Conservation (phyloP, 2,329 filamentous ascomycete genomes). For the Rhinocladiella similis region DNA sequence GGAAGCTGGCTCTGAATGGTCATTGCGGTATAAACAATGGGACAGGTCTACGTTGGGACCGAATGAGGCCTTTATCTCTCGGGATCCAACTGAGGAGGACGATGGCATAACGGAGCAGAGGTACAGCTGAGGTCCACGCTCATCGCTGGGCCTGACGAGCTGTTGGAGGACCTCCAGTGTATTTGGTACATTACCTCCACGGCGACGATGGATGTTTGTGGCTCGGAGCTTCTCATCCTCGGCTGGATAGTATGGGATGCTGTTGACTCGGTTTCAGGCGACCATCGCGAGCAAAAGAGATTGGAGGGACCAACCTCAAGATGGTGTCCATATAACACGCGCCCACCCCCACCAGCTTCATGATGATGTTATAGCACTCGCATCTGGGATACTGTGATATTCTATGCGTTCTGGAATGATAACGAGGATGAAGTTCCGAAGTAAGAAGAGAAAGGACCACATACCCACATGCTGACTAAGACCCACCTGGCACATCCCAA, state of each 20-base stretch:
- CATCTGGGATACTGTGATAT: neutral
- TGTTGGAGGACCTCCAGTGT: slow-evolving; percentile 70
- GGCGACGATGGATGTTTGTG: slow-evolving; percentile 56
- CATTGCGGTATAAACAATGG: slow-evolving; percentile 61
- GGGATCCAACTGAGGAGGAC: slow-evolving; percentile 51
- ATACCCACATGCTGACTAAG: too few species aligned
- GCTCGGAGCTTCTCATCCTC: slow-evolving; percentile 75
- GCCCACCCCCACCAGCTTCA: slow-evolving; percentile 58
- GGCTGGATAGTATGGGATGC: slow-evolving; percentile 21
- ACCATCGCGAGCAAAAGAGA: slow-evolving; percentile 52
- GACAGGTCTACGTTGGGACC: slow-evolving; percentile 50
- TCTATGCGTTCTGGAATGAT: too few species aligned
- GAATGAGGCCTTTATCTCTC: slow-evolving; percentile 58
- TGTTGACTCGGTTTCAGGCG: neutral
- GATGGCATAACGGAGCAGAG: slow-evolving; percentile 55
- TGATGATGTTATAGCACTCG: neutral
- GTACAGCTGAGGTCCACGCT: slow-evolving; percentile 31
- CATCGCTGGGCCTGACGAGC: slow-evolving; percentile 38
- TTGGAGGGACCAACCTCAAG: slow-evolving; percentile 52
- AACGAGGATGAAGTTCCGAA: too few species aligned
- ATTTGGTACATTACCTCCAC: slow-evolving; percentile 74
- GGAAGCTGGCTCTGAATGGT: slow-evolving; percentile 59
- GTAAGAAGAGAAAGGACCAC: too few species aligned
- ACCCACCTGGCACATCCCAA: too few species aligned
- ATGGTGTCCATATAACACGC: slow-evolving; percentile 71